These are phyloP conservation scores for Saccharomycodes ludwigii DNA, from an alignment of 805 yeast genomes.

Conservation along the genomic window DNA sequence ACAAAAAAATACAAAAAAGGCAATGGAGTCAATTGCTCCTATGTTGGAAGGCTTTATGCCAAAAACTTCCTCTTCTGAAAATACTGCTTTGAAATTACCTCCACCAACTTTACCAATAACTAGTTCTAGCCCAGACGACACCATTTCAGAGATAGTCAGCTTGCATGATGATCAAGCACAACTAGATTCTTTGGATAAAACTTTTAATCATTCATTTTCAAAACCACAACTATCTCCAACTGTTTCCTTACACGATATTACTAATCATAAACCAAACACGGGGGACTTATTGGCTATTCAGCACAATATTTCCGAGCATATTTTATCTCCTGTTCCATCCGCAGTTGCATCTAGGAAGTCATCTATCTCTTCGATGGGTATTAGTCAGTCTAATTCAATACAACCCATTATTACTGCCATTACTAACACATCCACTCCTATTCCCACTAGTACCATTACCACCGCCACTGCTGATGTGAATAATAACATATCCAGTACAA, in stretches of 20 bases:
- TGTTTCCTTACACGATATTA: conserved; percentile 4
- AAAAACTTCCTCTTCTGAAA: conserved; percentile 46
- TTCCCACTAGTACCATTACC: too few relatives aligned
- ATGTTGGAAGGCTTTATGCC: conserved; percentile 64
- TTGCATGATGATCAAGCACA: conserved; percentile 15
- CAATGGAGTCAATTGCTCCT: conserved; percentile 73
- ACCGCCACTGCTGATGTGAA: too few relatives aligned
- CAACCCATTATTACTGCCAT: too few relatives aligned
- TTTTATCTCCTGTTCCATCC: not conserved
- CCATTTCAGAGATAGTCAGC: not conserved
- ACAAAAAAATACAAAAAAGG: conserved; percentile 31
- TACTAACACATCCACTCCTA: too few relatives aligned
- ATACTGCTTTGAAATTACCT: conserved; percentile 25
- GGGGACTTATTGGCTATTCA: not conserved
- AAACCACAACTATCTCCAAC: conserved; percentile 7
- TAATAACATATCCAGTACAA: too few relatives aligned
- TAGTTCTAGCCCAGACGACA: conserved; percentile 11
- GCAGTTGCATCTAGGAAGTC: conserved; percentile 1
- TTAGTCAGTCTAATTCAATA: too few relatives aligned
- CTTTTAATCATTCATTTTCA: conserved; percentile 13
- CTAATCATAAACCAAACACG: conserved; percentile 2
- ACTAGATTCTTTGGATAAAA: conserved; percentile 13
- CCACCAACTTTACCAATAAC: conserved; percentile 17
- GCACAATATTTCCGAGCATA: not conserved
- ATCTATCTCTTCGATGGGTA: not conserved